Conservation (phyloP, 805 yeast species). For the Saccharomycopsis malanga region DNA sequence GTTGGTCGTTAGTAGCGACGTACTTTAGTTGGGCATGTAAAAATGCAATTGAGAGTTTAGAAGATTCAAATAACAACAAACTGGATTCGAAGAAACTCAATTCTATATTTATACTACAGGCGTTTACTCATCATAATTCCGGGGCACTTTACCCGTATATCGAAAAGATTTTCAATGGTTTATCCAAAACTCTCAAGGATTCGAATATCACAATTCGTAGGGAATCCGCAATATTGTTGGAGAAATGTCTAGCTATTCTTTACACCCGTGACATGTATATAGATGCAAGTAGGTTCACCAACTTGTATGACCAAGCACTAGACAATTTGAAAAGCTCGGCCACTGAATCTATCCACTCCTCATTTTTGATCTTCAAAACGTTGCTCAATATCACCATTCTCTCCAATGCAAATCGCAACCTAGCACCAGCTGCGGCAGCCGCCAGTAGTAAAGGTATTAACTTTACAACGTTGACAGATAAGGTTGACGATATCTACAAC, state of each 20-base stretch:
- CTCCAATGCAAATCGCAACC: slow-evolving; percentile 2
- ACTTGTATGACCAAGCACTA: slow-evolving; percentile 12
- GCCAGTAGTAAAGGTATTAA: background rate
- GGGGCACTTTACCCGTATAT: slow-evolving; percentile 12
- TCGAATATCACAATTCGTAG: slow-evolving; percentile 11
- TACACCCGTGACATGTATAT: slow-evolving; percentile 29
- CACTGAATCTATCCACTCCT: slow-evolving; percentile 18
- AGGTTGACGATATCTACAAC: slow-evolving; percentile 15
- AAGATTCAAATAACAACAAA: slow-evolving; percentile 5
- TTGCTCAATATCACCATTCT: slow-evolving; percentile 13
- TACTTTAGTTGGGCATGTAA: slow-evolving; percentile 16
- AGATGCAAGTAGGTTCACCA: slow-evolving; percentile 2
- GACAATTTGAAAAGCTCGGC: slow-evolving; percentile 10
- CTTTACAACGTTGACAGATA: slow-evolving; percentile 8
- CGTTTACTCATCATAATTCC: slow-evolving; percentile 18
- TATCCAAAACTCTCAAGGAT: slow-evolving; percentile 15
- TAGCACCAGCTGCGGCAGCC: background rate
- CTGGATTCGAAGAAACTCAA: slow-evolving; percentile 15
- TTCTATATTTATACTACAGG: slow-evolving; percentile 13
- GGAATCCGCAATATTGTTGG: slow-evolving; percentile 26
- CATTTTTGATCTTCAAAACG: slow-evolving; percentile 17
- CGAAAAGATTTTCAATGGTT: slow-evolving; percentile 6
- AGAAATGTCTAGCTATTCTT: slow-evolving; percentile 35
- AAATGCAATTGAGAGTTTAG: slow-evolving; percentile 19
- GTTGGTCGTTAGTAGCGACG: slow-evolving; percentile 16